Evolutionary conservation across 169 alveolate species (phyloP).

Genomic region (Plasmodium coatneyi): DNA sequence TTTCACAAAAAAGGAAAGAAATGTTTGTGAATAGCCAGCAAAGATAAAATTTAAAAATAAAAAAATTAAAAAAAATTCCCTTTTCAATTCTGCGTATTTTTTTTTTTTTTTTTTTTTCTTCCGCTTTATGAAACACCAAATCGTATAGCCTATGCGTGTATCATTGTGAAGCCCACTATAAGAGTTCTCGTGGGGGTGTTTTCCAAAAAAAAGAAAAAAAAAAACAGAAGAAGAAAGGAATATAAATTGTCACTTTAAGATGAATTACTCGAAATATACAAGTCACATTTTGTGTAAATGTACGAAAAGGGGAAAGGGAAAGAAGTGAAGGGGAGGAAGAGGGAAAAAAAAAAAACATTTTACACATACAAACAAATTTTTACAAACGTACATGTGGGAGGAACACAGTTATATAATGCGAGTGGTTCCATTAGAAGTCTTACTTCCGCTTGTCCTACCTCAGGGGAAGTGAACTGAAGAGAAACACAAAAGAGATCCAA

Average conservation of each 20-base stretch:
- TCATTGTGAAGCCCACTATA: neutral
- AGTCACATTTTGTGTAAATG: neutral
- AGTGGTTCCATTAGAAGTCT: constrained; percentile 3
- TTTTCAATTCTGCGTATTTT: neutral
- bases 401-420: neutral
- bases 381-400: neutral
- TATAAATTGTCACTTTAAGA: neutral
- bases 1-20: neutral
- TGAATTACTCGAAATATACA: neutral
- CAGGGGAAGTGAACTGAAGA: constrained; percentile 14
- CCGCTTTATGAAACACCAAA: neutral
- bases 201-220: neutral
- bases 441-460: neutral
- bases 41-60: neutral
- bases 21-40: neutral
- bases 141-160: neutral
- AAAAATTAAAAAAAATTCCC: neutral
- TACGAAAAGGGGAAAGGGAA: neutral
- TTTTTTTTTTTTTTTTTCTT: neutral
- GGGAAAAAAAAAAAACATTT: neutral
- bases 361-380: constrained; percentile 1
- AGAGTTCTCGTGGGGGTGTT: neutral
- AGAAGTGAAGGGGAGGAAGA: neutral
- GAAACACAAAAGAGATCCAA: neutral
- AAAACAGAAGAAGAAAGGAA: neutral